Conservation (phyloP, 306 rosid species). For the Sicyos baderoa region DNA sequence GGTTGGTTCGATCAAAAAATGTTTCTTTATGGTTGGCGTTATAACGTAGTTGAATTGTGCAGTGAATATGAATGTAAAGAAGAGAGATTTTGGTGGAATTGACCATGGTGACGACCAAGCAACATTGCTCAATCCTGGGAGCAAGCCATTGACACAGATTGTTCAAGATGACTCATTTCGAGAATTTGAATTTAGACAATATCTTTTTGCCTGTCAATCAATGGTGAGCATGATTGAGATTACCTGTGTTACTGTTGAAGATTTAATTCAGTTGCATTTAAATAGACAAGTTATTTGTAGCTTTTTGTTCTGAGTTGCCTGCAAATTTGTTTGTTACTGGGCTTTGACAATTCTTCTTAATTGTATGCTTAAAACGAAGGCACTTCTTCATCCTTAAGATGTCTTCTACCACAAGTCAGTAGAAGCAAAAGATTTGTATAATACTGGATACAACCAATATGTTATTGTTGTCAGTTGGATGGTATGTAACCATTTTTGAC, state of each 20-base stretch:
- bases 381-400: no score
- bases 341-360: slow-evolving; percentile 6
- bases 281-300: not conserved
- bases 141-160: slow-evolving; percentile 73
- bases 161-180: slow-evolving; percentile 92
- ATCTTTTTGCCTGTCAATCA: slow-evolving; percentile 85
- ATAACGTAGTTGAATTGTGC: slow-evolving; percentile 27
- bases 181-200: slow-evolving; percentile 96
- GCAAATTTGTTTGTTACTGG: slow-evolving; percentile 2
- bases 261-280: not conserved
- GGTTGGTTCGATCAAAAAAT: slow-evolving; percentile 9
- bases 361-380: slow-evolving; percentile 8
- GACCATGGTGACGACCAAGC: slow-evolving; percentile 94
- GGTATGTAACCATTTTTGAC: not conserved
- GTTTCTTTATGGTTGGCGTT: slow-evolving; percentile 26
- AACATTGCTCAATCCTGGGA: slow-evolving; percentile 63
- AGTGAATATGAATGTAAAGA: slow-evolving; percentile 67
- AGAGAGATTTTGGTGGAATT: slow-evolving; percentile 81
- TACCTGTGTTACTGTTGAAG: slow-evolving; percentile 1
- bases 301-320: not conserved
- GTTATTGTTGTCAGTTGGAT: slow-evolving; percentile 12
- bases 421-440: not conserved
- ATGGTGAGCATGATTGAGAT: slow-evolving; percentile 51
- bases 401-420: slow-evolving; percentile 3
- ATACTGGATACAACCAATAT: no score